Base-by-base conservation (phyloP, 352 stramenopile species). In the Globisporangium emineosum region DNA sequence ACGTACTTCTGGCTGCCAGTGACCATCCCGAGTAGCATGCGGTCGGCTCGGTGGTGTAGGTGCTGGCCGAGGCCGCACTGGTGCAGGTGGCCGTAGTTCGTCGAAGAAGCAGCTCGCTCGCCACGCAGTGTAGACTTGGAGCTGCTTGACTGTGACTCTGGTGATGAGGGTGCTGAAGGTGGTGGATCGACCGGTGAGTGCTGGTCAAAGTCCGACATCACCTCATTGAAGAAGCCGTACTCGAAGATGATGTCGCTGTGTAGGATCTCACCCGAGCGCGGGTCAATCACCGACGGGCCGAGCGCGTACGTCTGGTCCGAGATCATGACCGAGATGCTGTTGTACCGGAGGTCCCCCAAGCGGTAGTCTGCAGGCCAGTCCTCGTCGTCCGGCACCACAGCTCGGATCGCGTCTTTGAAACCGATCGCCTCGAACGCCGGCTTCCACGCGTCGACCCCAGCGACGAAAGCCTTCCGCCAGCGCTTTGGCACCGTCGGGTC, bases 221-320 rank as follows among this genome's bases (percentile, higher is more conserved):
- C 87, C 25, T 76, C 73, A 32, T 94, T 77, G 62, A 96, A 88
- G 70, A 94, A 97, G 0, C 87, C 88, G 62, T 91, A 91, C 57
- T 92, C 86, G 32, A 97, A 93, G 9, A 86, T 70, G 58, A 97
- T 96, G 59, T 91, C 81, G 60, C 83, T 93, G 69, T 93, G 81
- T 8, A 97, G 69, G 33, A 96, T 97, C 75, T 97, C 88, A 0
- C 90, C 86, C 5, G 75, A 92, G 9, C 88, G 78, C 15, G 86
- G 85, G 57, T 96, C 87, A 19, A 88, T 77, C n/a, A 93, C 69
- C 0, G 67, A 75, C 6, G 86, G 83, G 0, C 83, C 87, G 10
- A 86, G 65, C 0, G 87, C 86, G 32, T 94, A 95, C 9, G 83
- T 90, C 13, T 76, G n/a, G 21, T 90, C 79, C 40, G 81, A 89